phyloP scores from a whole-genome alignment of 495 filamentous ascomycete species.

The Neurospora sp. region DNA sequence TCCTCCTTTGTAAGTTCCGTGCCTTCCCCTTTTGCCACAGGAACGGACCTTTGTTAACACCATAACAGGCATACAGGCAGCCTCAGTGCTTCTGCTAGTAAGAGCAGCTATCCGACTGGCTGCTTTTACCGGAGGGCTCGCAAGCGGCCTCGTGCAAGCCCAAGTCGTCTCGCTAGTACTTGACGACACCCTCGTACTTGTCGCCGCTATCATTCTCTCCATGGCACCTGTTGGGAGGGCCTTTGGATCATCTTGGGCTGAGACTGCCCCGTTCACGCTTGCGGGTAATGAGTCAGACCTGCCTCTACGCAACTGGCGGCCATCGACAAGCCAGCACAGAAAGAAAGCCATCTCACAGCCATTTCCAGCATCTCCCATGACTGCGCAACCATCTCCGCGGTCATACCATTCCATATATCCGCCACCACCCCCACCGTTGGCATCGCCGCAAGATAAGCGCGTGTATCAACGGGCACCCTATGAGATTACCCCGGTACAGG shows the following conservation, averaged over 20 bases:
- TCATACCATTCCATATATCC: not conserved
- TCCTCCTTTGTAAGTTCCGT: slow-evolving; percentile 23
- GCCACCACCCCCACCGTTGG: not conserved
- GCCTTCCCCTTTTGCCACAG: not conserved
- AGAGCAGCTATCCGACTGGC: slow-evolving; percentile 25
- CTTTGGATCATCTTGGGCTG: slow-evolving; percentile 21
- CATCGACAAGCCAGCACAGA: not conserved
- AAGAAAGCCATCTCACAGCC: slow-evolving; percentile 6
- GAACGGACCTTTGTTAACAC: slow-evolving; percentile 1
- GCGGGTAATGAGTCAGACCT: not conserved
- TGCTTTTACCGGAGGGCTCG: slow-evolving; percentile 20
- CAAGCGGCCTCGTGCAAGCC: slow-evolving; percentile 16
- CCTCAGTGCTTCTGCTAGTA: slow-evolving; percentile 20
- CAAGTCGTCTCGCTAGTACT: slow-evolving; percentile 21
- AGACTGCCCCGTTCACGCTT: slow-evolving; percentile 16
- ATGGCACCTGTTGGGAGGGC: slow-evolving; percentile 13
- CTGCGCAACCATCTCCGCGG: not conserved
- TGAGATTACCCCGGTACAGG: not conserved
- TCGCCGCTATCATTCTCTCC: slow-evolving; percentile 20
- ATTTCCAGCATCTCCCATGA: not conserved
- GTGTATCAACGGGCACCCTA: slow-evolving; percentile 10
- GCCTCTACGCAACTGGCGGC: not conserved
- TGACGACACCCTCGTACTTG: slow-evolving; percentile 28
- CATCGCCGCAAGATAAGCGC: slow-evolving; percentile 8
- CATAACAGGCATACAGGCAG: slow-evolving; percentile 15